phyloP scores from a whole-genome alignment of 2,329 filamentous ascomycete genomes.

The Fusarium drepaniforme region DNA sequence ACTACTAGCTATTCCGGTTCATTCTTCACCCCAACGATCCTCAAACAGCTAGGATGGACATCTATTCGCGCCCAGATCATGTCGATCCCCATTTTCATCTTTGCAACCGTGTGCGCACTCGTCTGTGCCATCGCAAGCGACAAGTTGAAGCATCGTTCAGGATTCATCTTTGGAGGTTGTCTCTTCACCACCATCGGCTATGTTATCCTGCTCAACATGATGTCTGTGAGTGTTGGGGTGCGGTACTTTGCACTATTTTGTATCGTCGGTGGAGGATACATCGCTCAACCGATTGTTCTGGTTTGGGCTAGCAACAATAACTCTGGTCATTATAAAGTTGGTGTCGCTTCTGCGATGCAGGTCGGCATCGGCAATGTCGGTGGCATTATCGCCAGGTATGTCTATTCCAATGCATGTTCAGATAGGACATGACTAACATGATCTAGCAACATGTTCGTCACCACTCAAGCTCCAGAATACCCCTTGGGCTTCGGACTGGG shows the following conservation, averaged over 20 bases:
- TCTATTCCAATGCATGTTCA: not conserved
- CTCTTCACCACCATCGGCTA: constrained; percentile 12
- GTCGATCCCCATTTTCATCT: constrained; percentile 8
- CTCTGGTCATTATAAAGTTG: constrained; percentile 1
- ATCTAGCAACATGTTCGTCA: constrained; percentile 16
- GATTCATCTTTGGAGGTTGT: constrained; percentile 19
- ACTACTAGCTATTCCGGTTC: not conserved
- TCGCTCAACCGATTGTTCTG: not conserved
- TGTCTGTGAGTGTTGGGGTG: constrained; percentile 11
- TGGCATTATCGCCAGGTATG: constrained; percentile 16
- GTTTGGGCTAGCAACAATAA: constrained; percentile 6
- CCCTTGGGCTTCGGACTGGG: constrained; percentile 17
- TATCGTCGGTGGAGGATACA: constrained; percentile 10
- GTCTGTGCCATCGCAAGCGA: not conserved
- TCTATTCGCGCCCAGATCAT: constrained; percentile 2
- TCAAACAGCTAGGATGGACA: not conserved
- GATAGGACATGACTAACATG: not conserved
- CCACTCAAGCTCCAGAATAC: constrained; percentile 9
- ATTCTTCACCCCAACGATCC: constrained; percentile 7
- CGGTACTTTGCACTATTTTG: constrained; percentile 25
- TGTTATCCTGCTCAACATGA: constrained; percentile 9
- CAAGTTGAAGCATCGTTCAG: constrained; percentile 12
- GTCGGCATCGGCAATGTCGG: not conserved
- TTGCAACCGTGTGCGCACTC: not conserved
- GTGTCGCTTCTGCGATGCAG: constrained; percentile 2